Evolutionary conservation across 169 alveolate species (phyloP).

Genomic region (Plasmodium coatneyi): DNA sequence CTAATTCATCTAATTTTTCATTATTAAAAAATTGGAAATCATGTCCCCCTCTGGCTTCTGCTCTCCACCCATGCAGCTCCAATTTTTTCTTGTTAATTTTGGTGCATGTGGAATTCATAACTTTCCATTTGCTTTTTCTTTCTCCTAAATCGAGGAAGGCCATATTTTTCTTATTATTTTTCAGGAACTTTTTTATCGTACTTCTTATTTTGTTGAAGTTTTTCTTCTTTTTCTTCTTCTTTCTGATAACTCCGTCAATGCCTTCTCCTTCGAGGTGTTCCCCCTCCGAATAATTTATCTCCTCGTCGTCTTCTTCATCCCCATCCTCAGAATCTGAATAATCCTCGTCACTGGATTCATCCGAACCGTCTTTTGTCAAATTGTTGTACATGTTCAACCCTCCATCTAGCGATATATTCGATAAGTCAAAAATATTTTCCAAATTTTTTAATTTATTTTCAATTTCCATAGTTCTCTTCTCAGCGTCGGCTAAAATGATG

Average conservation of each 20-base stretch:
- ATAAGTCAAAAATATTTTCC: conserved; percentile 79
- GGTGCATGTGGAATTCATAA: conserved; percentile 76
- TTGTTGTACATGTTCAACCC: conserved; percentile 81
- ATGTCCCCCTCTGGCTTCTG: conserved; percentile 93
- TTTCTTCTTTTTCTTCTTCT: conserved; percentile 28
- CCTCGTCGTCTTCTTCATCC: conserved; percentile 5
- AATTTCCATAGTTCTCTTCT: conserved; percentile 90
- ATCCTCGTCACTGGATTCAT: conserved; percentile 67
- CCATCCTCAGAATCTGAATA: conserved; percentile 40
- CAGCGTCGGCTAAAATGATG: conserved; percentile 89
- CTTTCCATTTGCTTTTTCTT: conserved; percentile 88
- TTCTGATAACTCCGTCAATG: background rate
- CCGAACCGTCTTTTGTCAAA: conserved; percentile 71
- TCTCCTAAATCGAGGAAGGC: conserved; percentile 88
- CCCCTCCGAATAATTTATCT: background rate
- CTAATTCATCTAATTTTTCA: conserved; percentile 73
- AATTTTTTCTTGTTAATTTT: conserved; percentile 65
- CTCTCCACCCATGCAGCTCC: conserved; percentile 93
- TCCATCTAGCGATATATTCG: conserved; percentile 85
- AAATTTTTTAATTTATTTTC: conserved; percentile 86
- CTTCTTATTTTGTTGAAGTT: conserved; percentile 34
- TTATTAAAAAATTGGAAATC: conserved; percentile 92
- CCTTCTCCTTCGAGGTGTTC: background rate
- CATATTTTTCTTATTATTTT: conserved; percentile 53
- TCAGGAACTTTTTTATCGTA: conserved; percentile 55